Evolutionary conservation across 352 stramenopile genomes (phyloP).

Genomic region (Pythium periplocum): DNA sequence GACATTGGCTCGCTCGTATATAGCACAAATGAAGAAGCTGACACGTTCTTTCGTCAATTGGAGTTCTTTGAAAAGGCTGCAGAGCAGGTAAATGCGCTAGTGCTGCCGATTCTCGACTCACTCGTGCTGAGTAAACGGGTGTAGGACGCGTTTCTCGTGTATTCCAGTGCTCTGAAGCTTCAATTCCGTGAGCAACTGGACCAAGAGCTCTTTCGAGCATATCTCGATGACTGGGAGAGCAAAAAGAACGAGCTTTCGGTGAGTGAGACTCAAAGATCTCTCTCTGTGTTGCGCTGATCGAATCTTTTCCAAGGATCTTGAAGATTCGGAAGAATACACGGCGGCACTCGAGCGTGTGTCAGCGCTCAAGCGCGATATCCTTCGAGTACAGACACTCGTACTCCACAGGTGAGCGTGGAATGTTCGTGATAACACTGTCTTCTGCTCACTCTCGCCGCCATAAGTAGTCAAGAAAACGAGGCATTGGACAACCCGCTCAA

Average conservation of each 20-base stretch:
- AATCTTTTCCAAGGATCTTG: not conserved
- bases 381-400: not conserved
- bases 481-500: too few relatives aligned
- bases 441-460: too few relatives aligned
- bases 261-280: not conserved
- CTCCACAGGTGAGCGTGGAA: too few relatives aligned
- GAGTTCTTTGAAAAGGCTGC: slow-evolving; percentile 50
- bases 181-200: slow-evolving; percentile 49
- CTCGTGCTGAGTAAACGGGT: not conserved
- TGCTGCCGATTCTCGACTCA: too few relatives aligned
- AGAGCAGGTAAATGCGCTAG: slow-evolving; percentile 19
- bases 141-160: slow-evolving; percentile 57
- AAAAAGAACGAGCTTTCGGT: slow-evolving; percentile 11
- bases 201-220: slow-evolving; percentile 51
- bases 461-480: too few relatives aligned
- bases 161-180: slow-evolving; percentile 48
- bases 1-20: not conserved
- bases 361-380: not conserved
- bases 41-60: slow-evolving; percentile 26
- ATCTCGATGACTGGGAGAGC: slow-evolving; percentile 39
- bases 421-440: too few relatives aligned
- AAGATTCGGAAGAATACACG: not conserved
- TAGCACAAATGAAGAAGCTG: slow-evolving; percentile 28
- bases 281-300: not conserved
- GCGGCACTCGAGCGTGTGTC: not conserved